Percentiles rank a stretch among this genome's conserved stretches.
These are phyloP conservation scores for Exophiala calicioides DNA, from an alignment of 2,329 filamentous ascomycete species.

Conservation along the genomic window DNA sequence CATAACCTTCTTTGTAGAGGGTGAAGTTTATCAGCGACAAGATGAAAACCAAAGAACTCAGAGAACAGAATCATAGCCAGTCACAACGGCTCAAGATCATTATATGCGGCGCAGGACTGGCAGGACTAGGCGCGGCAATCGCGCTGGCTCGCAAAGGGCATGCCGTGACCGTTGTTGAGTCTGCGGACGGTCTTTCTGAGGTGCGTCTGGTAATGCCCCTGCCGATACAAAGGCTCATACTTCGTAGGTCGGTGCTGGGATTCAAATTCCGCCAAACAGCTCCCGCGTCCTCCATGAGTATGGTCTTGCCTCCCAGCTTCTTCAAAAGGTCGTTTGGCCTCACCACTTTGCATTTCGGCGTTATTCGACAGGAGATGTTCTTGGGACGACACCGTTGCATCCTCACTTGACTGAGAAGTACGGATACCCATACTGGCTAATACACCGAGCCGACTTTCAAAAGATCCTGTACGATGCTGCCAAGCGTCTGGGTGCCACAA, in stretches of 20 bases:
- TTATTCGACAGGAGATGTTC: conserved; percentile 37
- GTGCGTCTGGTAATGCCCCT: too few species aligned
- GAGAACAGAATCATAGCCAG: too few species aligned
- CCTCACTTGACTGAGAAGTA: conserved; percentile 36
- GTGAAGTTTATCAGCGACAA: too few species aligned
- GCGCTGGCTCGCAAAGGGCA: conserved; percentile 30
- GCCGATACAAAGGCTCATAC: too few species aligned
- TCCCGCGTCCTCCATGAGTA: conserved; percentile 35
- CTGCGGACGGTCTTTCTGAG: conserved; percentile 1
- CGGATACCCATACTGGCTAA: conserved; percentile 31
- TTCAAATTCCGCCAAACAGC: conserved; percentile 45
- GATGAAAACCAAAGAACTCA: too few species aligned
- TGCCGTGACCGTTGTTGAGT: conserved; percentile 32
- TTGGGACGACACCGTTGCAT: conserved; percentile 38
- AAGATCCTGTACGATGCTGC: conserved; percentile 32
- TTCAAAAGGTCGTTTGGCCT: conserved; percentile 34
- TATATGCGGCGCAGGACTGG: conserved; percentile 35
- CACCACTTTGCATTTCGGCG: conserved; percentile 37
- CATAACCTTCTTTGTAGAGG: too few species aligned
- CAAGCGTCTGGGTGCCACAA: conserved; percentile 16
- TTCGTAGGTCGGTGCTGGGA: conserved; percentile 45
- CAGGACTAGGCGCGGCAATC: conserved; percentile 33
- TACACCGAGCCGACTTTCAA: conserved; percentile 39
- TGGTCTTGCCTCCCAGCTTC: conserved; percentile 36
- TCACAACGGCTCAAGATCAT: too few species aligned